phyloP scores from a whole-genome alignment of 1,139 yeast genomes.

The Kodamaea fungicola region DNA sequence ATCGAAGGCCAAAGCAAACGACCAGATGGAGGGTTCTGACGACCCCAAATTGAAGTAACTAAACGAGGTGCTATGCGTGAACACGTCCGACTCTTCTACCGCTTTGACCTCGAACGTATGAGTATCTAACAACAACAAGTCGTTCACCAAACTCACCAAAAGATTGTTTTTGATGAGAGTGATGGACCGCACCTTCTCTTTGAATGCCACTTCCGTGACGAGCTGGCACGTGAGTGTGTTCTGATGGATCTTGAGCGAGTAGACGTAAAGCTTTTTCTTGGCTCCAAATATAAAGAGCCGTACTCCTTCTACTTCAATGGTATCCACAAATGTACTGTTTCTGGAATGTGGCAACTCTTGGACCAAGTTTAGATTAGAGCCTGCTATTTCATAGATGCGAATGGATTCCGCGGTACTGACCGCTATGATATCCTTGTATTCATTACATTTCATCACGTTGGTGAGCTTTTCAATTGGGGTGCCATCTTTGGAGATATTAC shows the following conservation, averaged over 20 bases:
- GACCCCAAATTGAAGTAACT: constrained; percentile 22
- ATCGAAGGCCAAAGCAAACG: constrained; percentile 15
- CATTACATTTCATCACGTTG: constrained; percentile 16
- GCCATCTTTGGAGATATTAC: constrained; percentile 21
- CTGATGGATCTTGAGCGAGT: constrained; percentile 23
- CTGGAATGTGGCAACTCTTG: constrained; percentile 27
- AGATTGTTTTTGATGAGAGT: constrained; percentile 10
- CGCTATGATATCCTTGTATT: constrained; percentile 23
- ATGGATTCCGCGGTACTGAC: constrained; percentile 25
- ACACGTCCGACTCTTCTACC: constrained; percentile 13
- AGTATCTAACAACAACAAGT: constrained; percentile 27
- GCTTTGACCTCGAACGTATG: constrained; percentile 16
- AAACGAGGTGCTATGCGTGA: constrained; percentile 18
- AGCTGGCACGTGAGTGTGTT: constrained; percentile 28
- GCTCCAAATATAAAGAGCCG: constrained; percentile 27
- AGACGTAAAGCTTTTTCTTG: constrained; percentile 29
- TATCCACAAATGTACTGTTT: constrained; percentile 1
- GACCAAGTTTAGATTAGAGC: constrained; percentile 32
- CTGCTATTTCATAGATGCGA: constrained; percentile 33
- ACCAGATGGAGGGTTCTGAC: constrained; percentile 19
- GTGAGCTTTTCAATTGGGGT: constrained; percentile 20
- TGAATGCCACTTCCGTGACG: constrained; percentile 24
- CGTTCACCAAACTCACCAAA: constrained; percentile 25
- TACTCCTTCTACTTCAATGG: constrained; percentile 13
- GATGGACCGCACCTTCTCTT: constrained; percentile 29